Evolutionary conservation across 768 basidiomycete genomes (phyloP), one percentile per base, ranked within the genome.

Genomic region (Chalciporus chontae): DNA sequence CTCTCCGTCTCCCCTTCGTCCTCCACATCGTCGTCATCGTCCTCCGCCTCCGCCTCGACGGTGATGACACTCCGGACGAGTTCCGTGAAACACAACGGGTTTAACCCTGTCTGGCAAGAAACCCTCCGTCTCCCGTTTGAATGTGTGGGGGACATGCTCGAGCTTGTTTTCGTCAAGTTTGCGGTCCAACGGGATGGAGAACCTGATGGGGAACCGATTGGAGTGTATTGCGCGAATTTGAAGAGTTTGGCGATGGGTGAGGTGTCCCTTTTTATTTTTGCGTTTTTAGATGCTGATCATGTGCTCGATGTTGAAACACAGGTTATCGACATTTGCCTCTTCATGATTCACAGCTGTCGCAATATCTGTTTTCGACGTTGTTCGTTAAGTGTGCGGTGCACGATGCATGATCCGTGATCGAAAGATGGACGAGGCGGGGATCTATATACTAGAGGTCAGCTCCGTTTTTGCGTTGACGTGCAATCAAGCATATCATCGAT

Each of bases 351-450:
- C 86, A 94, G 63, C 80, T 91, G 39, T 86, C 87, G 34, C 92
- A 94, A 61, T 90, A 86, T 61, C 73, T 97, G 43, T 97, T 94
- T 69, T 91, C 94, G 19, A 94, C 94, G n/a, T 74, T 98, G 15
- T 96, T 97, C 60, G 84, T 95, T 18, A 71, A 79, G 48, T 78
- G 85, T 40, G 69, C 76, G 15, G 66, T 91, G 32, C 61, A 67
- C 3, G 69, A 74, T 24, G 65, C 21, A 4, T n/a, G n/a, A n/a
- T n/a, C n/a, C n/a, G n/a, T n/a, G n/a, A n/a, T 21, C 21, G 21
- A 4, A 21, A 21, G 21, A 21, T 21, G 21, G 21, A 21, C 21
- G 21, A 21, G 4, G 21, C 21, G 21, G 21, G 21, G n/a, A n/a
- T n/a, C n/a, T n/a, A n/a, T n/a, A 21, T 21, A n/a, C 21, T 21